Percentiles rank a stretch among this genome's conserved stretches.
phyloP scores from a whole-genome alignment of 2,329 filamentous ascomycete species.

The Sphaerulina vaccinii region DNA sequence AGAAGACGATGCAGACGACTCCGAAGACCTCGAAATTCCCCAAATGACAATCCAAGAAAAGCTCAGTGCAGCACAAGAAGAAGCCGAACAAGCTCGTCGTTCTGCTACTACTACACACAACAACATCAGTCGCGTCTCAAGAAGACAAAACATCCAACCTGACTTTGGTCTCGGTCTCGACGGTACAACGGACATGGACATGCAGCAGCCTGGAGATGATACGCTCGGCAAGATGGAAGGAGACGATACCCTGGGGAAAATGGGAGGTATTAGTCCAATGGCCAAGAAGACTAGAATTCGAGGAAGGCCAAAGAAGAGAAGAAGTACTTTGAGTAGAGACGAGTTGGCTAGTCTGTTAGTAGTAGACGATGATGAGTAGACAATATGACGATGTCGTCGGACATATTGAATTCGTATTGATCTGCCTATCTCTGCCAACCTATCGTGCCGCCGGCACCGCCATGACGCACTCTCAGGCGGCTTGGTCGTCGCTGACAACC shows the following conservation, averaged over 20 bases:
- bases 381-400: too few species aligned
- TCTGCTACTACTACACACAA: background rate
- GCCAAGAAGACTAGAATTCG: slow-evolving; percentile 50
- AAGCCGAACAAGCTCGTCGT: slow-evolving; percentile 45
- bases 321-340: slow-evolving; percentile 73
- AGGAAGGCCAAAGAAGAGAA: slow-evolving; percentile 61
- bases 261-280: slow-evolving; percentile 40
- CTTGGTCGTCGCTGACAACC: too few species aligned
- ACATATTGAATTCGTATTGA: too few species aligned
- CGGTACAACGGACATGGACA: slow-evolving; percentile 28
- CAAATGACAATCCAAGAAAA: slow-evolving; percentile 48
- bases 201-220: slow-evolving; percentile 22
- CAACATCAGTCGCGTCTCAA: slow-evolving; percentile 4
- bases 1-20: slow-evolving; percentile 38
- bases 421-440: too few species aligned
- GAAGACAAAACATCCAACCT: slow-evolving; percentile 5
- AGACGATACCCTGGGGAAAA: slow-evolving; percentile 36
- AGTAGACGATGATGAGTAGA: slow-evolving; percentile 13
- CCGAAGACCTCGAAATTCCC: slow-evolving; percentile 28
- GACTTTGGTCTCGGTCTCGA: slow-evolving; percentile 28
- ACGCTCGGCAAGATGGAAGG: slow-evolving; percentile 18
- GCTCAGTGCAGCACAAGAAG: slow-evolving; percentile 44
- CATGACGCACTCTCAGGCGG: too few species aligned
- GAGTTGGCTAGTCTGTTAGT: slow-evolving; percentile 63
- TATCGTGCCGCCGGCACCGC: too few species aligned